Base-by-base conservation (phyloP, 495 filamentous ascomycete species). In the Penicillium bialowiezense region DNA sequence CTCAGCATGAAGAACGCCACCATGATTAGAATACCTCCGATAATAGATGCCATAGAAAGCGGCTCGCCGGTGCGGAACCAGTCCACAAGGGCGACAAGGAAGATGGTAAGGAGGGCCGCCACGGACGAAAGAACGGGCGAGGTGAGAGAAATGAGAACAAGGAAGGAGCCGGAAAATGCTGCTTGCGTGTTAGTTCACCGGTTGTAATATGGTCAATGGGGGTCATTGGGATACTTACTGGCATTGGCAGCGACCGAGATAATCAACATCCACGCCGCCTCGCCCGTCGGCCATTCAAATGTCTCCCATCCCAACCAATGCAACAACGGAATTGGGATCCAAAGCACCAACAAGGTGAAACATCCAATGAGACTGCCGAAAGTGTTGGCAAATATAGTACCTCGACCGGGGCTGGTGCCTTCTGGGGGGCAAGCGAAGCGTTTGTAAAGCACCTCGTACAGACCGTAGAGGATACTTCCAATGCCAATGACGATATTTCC, bases 381-480 rank as follows among this genome's bases (percentile, higher is more conserved):
- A 0, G 87, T 85, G 58, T 91, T 97, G 46, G 93, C 90, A 57
- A 97, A 97, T 55, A 96, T 85, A 73, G 95, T 89, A 44, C 89
- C 89, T 3, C 90, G 80, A 6, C 79, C 84, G 0, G 92, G 79
- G 44, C 83, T 87, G 9, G 81, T 85, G 20, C 90, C 90, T 45
- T 97, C 91, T 0, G 93, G 93, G 21, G 93, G 93, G 63, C 93
- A 98, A 4, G 91, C 92, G 36, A 84, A 78, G 34, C 82, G 82
- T 73, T 98, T 98, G 69, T 97, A 98, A 36, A 98, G 64, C 20
- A 98, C 93, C 69, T 98, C 93, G 67, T 98, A 98, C 29, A 98
- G 83, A 0, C 93, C 93, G 65, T 98, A 98, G 13, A 98, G 76
- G 17, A 98, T 85, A 50, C 88, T 92, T 5, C 93, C 93, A n/a